phyloP scores from a whole-genome alignment of 495 filamentous ascomycete genomes.

The Darksidea phi region DNA sequence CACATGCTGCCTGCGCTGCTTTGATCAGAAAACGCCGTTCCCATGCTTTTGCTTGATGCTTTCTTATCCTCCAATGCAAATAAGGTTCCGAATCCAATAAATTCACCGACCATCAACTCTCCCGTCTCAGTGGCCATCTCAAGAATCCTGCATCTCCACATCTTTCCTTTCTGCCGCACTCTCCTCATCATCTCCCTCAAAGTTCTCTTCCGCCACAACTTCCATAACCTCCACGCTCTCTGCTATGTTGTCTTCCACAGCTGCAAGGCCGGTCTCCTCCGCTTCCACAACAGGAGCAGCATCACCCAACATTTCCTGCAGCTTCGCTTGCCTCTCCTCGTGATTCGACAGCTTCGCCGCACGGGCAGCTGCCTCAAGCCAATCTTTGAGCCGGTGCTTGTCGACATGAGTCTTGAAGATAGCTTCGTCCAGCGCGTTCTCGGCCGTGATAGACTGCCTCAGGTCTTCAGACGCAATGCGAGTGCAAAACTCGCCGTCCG shows the following conservation, averaged over 20 bases:
- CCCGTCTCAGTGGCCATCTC: conserved; percentile 1
- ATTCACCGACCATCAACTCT: no score
- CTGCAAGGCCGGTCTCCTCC: no score
- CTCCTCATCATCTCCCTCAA: conserved; percentile 24
- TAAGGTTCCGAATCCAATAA: not conserved
- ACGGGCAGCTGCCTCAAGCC: conserved; percentile 34
- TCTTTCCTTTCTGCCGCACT: conserved; percentile 12
- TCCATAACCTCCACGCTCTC: not conserved
- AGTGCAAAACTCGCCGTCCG: conserved; percentile 31
- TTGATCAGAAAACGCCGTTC: no score
- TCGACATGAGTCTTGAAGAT: conserved; percentile 33
- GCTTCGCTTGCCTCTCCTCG: conserved; percentile 15
- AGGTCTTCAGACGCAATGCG: conserved; percentile 39
- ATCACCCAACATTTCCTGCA: not conserved
- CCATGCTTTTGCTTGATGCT: no score
- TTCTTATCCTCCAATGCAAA: not conserved
- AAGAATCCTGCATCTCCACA: conserved; percentile 30
- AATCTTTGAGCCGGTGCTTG: conserved; percentile 40
- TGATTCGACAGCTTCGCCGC: conserved; percentile 23
- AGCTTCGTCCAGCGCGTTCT: conserved; percentile 43
- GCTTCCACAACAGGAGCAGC: not conserved
- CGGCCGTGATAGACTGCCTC: conserved; percentile 37
- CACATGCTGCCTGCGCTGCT: no score
- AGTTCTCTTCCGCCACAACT: conserved; percentile 6
- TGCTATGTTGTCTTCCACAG: not conserved